Base-by-base conservation (phyloP, 305 asterid species). In the Solanum chacoense region DNA sequence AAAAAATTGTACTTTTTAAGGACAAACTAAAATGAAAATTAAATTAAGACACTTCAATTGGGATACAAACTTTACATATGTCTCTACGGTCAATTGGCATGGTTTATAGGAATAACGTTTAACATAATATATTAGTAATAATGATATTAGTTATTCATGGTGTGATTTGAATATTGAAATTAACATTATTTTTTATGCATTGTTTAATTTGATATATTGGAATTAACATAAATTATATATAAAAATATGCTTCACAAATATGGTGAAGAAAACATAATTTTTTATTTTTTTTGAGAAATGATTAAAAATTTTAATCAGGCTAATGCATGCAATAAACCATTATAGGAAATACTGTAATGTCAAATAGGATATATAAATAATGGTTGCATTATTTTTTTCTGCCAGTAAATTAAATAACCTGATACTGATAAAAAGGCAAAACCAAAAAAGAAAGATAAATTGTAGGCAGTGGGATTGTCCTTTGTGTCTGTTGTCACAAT, bases 221-320 rank as follows among this genome's bases (percentile, higher is more conserved):
- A 63, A 22, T 1, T 63, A 55, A 1, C 9, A 59, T 20, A 59
- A 59, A 8, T 59, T 22, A 0, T 4, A 4, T 63, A 63, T 3
- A 63, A 8, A 22, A 63, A 59, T 59, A 59, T 3, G 1, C 12
- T 59, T n/a, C 28, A 63, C 6, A 63, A 63, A 9, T 63, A 63
- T 63, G 0, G 0, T 63, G 0, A 1, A 6, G 6, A 45, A 16
- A 13, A 45, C 20, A 1, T 42, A 13, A 20, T 0, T 55, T 20
- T 7, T 7, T 20, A 1, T 16, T 22, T 55, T 55, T 20, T 18
- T 18, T 0, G 1, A 20, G 26, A 5, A 8, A 59, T 20, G 2
- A 20, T 59, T 59, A 3, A 1, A 3, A n/a, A 22, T 6, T 63
- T 63, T 63, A 3, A 22, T 22, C 12, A 22, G 3, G 13, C 28